Evolutionary conservation across 2,329 filamentous ascomycete genomes (phyloP), one percentile per base, ranked within the genome.

Genomic region (Clonostachys rhizophaga): DNA sequence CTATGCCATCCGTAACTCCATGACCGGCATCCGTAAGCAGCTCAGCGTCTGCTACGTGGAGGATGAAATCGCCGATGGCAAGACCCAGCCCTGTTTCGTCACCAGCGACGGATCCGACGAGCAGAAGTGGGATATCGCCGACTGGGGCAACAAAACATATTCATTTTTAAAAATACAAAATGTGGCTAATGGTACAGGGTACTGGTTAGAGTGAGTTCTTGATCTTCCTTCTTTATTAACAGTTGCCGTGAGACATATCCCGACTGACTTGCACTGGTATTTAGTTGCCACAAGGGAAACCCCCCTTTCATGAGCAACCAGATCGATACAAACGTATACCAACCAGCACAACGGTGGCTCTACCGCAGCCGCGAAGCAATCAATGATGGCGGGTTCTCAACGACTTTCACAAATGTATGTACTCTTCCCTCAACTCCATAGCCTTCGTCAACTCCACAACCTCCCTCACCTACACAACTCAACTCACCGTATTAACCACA

Each of bases 71-170:
- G 49, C 59, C 39, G 47, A 53, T 4, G 52, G 48, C 17, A 53
- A 53, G 40, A 67, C 64, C 11, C 52, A 53, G 14, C 55, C 61
- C 2, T 68, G 64, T 45, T 47, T 68, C 46, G 46, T 47, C 34
- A 47, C 46, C 2, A 54, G 59, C 13, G 50, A 55, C 34, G 58
- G 58, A 16, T 52, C 51, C 24, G 51, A 59, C 8, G 50, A 46
- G 10, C 65, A 68, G 45, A 55, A 63, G 48, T 68, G 64, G 64
- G 62, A 67, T 18, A 48, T 68, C 1, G 49, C 55, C 8, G 46
- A 55, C 36, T 64, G 61, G 62, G 55, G 54, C 3, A 54, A 59
- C 34, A 49, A 49, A n/a, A 58, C 58, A n/a, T 60, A 54, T 2
- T 35, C 58, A n/a, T 60, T 54, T 11, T 17, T 46, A n/a, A n/a